Percentiles rank a stretch among this genome's conserved stretches.
phyloP scores from a whole-genome alignment of 768 basidiomycete species.

The Termitomyces sp. region DNA sequence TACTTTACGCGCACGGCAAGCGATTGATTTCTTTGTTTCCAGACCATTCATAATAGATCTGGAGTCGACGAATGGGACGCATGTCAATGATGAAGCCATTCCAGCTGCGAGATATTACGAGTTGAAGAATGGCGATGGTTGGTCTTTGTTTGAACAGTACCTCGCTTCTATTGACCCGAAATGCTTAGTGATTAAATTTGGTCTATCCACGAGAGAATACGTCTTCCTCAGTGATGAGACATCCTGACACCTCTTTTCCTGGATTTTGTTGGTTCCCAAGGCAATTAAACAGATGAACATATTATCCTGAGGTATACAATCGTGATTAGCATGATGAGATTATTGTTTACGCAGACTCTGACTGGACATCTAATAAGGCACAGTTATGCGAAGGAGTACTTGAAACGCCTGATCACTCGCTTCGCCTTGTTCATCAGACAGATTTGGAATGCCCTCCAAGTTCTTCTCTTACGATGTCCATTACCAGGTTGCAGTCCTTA shows the following conservation, averaged over 20 bases:
- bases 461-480: conserved; percentile 8
- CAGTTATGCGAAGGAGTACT: not conserved
- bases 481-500: too few species aligned
- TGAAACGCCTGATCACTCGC: too few species aligned
- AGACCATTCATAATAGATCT: conserved; percentile 98
- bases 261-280: not conserved
- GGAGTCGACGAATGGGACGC: conserved; percentile 95
- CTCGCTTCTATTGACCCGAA: not conserved
- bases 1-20: not conserved
- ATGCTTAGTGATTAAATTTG: conserved; percentile 74
- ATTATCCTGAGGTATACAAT: not conserved
- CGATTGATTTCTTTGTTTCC: conserved; percentile 2
- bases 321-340: not conserved
- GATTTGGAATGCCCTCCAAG: conserved; percentile 21
- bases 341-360: not conserved
- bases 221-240: conserved; percentile 81
- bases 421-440: too few species aligned
- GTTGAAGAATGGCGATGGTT: conserved; percentile 73
- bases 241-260: conserved; percentile 20
- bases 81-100: conserved; percentile 82
- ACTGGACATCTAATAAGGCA: not conserved
- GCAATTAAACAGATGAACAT: not conserved
- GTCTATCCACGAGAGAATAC: conserved; percentile 75
- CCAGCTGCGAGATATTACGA: conserved; percentile 88
- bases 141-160: not conserved